Base-by-base conservation (phyloP, 2,329 filamentous ascomycete genomes). In the Sclerotinia minor region DNA sequence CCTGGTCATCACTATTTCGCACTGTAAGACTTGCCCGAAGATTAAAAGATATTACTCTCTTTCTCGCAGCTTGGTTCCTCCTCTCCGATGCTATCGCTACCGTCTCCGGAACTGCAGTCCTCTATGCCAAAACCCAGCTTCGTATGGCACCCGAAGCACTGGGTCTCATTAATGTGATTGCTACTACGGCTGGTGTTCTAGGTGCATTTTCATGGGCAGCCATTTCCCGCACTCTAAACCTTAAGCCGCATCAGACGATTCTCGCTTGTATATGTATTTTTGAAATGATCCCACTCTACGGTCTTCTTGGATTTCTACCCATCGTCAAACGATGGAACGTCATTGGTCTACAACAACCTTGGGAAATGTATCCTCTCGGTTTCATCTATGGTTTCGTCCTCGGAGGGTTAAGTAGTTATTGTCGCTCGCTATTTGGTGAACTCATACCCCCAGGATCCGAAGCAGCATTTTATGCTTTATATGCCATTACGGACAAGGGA, bases 401-500 rank as follows among this genome's bases (percentile, higher is more conserved):
- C 59, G 95, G 94, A n/a, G 95, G 95, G 0, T 81, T 98, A 47
- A 92, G 91, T 68, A 90, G 90, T 26, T 97, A 98, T 79, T 98
- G 94, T 76, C 89, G 94, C 41, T 94, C 92, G 69, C 84, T 98
- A 24, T 99, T 92, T 76, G 93, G 93, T 54, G 92, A 97, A 78
- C 83, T 99, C 68, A 96, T 99, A 65, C 95, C 95, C 1, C 92
- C 92, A 0, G 94, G 94, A 1, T 95, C 90, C 49, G 95, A 99
- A 78, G 93, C 95, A 0, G 93, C 94, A 0, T 99, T 99, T 77
- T 98, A 73, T 61, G 73, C 73, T 0, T 83, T 99, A 1, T 99
- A 98, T 77, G 95, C 95, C 47, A 97, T 98, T 71, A 98, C 95
- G 1, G 94, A 99, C 78, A 99, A 99, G 78, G 94, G 94, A 1